Evolutionary conservation across 768 basidiomycete species (phyloP), one percentile per base, ranked within the genome.

Genomic region (Phaeolepiota aurea): DNA sequence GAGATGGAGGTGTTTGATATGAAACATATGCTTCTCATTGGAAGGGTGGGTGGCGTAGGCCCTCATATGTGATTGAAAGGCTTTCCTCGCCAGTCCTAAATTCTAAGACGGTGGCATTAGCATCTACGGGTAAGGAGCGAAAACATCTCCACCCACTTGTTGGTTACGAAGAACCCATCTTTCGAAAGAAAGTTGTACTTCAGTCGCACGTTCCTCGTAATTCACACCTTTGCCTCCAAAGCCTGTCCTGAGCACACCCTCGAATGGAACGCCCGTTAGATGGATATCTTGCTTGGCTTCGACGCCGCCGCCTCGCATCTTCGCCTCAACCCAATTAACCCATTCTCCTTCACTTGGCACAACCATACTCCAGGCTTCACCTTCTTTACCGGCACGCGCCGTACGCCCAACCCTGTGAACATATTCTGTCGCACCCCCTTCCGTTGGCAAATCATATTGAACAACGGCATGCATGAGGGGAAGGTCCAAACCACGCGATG

Each of bases 21-120:
- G 93, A 69, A 99, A 99, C 39, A 98, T 88, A 48, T 90, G 82
- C 54, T 98, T 99, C 60, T 98, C 96, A 45, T 82, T 80, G 12
- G 86, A 76, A 0, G 96, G 93, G 63, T 99, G 96, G 0, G 96
- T 99, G 20, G 96, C 85, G 59, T 98, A 99, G 0, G 96, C 96
- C 40, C 94, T 77, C 68, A 97, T 80, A 58, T 94, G 91, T 0
- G 94, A 96, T 23, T 79, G 69, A 64, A 84, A 99, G 0, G 92
- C 96, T 50, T 74, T 83, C 20, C 88, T 77, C 13, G 96, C 91
- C 12, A 82, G 56, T 11, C 71, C 68, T 10, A 78, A 68, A 53
- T 93, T 82, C 96, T 98, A 45, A 2, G 44, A 38, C 39, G 11
- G 43, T 31, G 13, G 14, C 18, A 12, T 21, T n/a, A n/a, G n/a